Evolutionary conservation across 495 filamentous ascomycete species (phyloP), one percentile per base, ranked within the genome.

Genomic region (Penicillium steckii): DNA sequence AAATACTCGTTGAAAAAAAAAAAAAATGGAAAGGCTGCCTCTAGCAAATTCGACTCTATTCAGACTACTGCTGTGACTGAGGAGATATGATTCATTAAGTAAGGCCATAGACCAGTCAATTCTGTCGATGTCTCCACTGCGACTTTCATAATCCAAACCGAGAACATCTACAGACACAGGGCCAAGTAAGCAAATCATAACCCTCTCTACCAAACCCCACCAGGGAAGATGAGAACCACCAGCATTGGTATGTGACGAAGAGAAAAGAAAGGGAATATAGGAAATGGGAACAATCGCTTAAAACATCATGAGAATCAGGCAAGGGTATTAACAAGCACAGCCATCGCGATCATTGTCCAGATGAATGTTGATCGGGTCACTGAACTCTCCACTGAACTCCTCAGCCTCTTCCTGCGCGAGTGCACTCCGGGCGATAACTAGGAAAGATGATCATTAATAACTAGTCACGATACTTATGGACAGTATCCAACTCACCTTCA

Each of bases 341-440:
- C 94, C 91, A 64, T 94, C 88, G 51, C 85, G 83, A 48, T 95
- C 90, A 65, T 88, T 89, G 72, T 95, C 90, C 51, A 96, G 83
- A 72, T 95, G 88, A 67, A 97, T 96, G 70, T 96, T 93, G 74
- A 97, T 97, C 32, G 94, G 93, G 65, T 97, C 95, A 52, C 89
- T 89, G 74, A 95, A 97, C 67, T 97, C 94, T 41, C 90, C 90
- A 69, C 83, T 87, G 51, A 84, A 89, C 66, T 97, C 93, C 65
- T 95, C 91, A 1, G 90, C 90, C 71, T 97, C 95, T 72, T 99
- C 95, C 69, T 97, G 94, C 5, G 90, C 88, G 21, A 99, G 79
- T 9, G 95, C 94, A 68, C 96, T 96, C 61, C 90, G 82, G 52
- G 94, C 94, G 65, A 99, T 97, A n/a, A 96, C 94, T 97, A 54